Evolutionary conservation across 1,284 basidiomycete species (phyloP).

Genomic region (Agroathelia rolfsii): DNA sequence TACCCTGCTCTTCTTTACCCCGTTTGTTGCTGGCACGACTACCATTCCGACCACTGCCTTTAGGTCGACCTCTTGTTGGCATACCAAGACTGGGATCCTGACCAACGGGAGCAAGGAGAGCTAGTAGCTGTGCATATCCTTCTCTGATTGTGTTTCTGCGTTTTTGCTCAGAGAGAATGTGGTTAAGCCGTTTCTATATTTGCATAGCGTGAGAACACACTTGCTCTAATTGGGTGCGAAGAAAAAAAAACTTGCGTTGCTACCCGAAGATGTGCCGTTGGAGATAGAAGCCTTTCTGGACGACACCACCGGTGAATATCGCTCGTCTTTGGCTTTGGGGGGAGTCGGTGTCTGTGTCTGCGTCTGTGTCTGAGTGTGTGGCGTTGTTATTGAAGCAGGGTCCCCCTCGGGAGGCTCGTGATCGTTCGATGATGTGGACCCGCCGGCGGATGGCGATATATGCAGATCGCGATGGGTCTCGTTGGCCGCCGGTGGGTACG

Average conservation of each 20-base stretch:
- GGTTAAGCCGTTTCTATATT: constrained; percentile 89
- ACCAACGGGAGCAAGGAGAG: constrained; percentile 65
- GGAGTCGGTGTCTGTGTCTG: constrained; percentile 20
- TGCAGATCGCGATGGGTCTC: too few relatives aligned
- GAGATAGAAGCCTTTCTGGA: constrained; percentile 12
- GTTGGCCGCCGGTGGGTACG: too few relatives aligned
- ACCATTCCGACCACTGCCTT: constrained; percentile 75
- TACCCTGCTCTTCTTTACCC: constrained; percentile 57
- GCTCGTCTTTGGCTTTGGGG: too few relatives aligned
- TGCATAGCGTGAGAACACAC: too few relatives aligned
- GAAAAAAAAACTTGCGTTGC: too few relatives aligned
- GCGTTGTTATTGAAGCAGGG: too few relatives aligned
- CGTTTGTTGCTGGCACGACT: too few relatives aligned
- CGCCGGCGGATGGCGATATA: too few relatives aligned
- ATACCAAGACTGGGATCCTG: constrained; percentile 56
- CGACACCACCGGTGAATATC: constrained; percentile 18
- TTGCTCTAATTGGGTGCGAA: too few relatives aligned
- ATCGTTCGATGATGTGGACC: too few relatives aligned
- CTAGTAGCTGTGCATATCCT: constrained; percentile 77
- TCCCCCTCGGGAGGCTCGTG: too few relatives aligned
- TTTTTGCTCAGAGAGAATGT: constrained; percentile 89
- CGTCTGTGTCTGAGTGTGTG: too few relatives aligned
- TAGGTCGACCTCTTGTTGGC: constrained; percentile 69
- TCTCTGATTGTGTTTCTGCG: constrained; percentile 82
- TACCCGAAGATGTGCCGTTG: constrained; percentile 5